A percentile compares a stretch with the other conserved stretches of the same genome.
Evolutionary conservation across 202 grass and related monocot genomes (phyloP).

Genomic region (Panicum hallii): DNA sequence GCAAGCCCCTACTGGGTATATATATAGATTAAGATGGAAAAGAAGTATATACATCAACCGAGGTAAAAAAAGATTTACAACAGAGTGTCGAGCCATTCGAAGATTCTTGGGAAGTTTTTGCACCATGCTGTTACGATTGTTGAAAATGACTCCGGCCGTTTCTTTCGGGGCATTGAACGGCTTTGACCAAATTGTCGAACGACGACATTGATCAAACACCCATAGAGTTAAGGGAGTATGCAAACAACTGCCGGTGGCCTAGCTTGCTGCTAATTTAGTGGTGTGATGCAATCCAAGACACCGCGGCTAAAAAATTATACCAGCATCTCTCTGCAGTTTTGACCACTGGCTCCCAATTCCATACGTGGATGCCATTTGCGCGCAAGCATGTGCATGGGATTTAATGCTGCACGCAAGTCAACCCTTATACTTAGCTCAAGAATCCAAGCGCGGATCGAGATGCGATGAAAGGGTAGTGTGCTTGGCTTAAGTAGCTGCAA

Average conservation of each 20-base stretch:
- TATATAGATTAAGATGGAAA: no score
- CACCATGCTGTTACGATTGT: no score
- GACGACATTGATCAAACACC: background rate
- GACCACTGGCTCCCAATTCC: background rate
- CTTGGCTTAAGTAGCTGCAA: background rate
- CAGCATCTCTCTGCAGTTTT: background rate
- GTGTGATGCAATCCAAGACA: background rate
- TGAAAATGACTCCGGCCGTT: no score
- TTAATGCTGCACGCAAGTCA: slow-evolving; percentile 21
- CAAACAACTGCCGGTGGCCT: background rate
- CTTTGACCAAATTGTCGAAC: background rate
- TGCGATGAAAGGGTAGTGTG: background rate
- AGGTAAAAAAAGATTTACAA: no score
- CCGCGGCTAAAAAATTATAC: background rate
- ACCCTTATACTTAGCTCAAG: background rate
- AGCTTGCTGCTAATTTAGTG: background rate
- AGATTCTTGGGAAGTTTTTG: no score
- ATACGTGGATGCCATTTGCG: background rate
- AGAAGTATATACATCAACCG: no score
- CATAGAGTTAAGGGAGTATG: background rate
- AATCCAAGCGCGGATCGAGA: background rate
- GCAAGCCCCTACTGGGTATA: no score
- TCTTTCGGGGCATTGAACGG: background rate
- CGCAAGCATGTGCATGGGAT: background rate
- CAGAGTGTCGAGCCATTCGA: no score